These are phyloP conservation scores for Ascochyta fabae DNA, from an alignment of 2,329 filamentous ascomycete genomes.

Conservation along the genomic window DNA sequence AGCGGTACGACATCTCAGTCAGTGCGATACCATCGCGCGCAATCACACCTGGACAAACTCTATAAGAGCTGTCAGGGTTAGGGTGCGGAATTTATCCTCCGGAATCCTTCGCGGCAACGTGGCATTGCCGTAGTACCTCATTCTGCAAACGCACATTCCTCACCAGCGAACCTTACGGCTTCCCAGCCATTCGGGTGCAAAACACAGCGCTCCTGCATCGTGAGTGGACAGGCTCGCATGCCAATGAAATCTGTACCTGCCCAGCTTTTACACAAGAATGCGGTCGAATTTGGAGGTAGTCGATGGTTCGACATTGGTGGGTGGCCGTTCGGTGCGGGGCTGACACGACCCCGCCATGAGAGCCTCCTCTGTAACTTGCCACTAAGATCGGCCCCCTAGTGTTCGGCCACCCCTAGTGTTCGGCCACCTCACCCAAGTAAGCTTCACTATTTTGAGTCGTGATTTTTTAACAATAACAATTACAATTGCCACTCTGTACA, in stretches of 20 bases:
- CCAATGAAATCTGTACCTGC: background rate
- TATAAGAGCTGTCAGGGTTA: background rate
- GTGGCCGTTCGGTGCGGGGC: too few relatives aligned
- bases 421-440: too few relatives aligned
- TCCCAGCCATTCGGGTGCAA: background rate
- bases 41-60: background rate
- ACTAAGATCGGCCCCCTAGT: too few relatives aligned
- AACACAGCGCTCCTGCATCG: background rate
- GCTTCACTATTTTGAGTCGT: too few relatives aligned
- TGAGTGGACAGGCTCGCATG: background rate
- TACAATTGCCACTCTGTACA: too few relatives aligned
- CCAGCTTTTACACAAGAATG: background rate
- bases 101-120: background rate
- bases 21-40: background rate
- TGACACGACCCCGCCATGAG: too few relatives aligned
- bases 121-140: background rate
- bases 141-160: constrained; percentile 7
- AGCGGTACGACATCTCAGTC: too few relatives aligned
- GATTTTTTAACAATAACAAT: too few relatives aligned
- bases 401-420: too few relatives aligned
- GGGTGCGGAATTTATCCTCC: background rate
- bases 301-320: too few relatives aligned
- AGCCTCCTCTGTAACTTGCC: too few relatives aligned
- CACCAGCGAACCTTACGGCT: background rate
- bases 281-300: background rate